These are phyloP conservation scores for Aristolochia californica DNA, from an alignment of 164 flowering plant genomes.

Conservation along the genomic window DNA sequence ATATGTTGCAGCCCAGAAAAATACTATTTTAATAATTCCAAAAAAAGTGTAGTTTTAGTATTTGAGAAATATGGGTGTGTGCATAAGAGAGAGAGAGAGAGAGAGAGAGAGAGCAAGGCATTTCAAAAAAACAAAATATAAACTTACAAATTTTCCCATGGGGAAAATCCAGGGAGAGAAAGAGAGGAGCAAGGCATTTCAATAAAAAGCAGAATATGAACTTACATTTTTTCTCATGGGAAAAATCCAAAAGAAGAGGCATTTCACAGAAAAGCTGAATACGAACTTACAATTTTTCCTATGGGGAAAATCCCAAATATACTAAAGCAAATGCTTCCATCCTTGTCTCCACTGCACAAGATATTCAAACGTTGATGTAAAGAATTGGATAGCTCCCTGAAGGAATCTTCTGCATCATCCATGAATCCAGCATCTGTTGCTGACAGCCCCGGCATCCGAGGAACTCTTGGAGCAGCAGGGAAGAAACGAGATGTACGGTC, in stretches of 20 bases:
- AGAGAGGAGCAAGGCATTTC: too few species aligned
- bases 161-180: too few species aligned
- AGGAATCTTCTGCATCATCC: slow-evolving; percentile 72
- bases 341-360: slow-evolving; percentile 82
- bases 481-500: slow-evolving; percentile 86
- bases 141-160: too few species aligned
- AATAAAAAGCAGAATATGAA: too few species aligned
- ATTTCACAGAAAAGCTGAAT: not conserved
- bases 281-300: slow-evolving; percentile 71
- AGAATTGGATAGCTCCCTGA: slow-evolving; percentile 55
- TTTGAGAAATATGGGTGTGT: too few species aligned
- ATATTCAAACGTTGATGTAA: slow-evolving; percentile 70
- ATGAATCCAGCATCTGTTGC: slow-evolving; percentile 69
- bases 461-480: slow-evolving; percentile 88
- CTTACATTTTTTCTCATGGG: too few species aligned
- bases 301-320: slow-evolving; percentile 94
- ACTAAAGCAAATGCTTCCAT: slow-evolving; percentile 77
- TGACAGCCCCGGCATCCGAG: slow-evolving; percentile 71
- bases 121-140: too few species aligned
- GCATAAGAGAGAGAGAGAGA: too few species aligned
- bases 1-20: too few species aligned
- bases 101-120: not conserved
- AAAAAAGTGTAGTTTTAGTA: too few species aligned
- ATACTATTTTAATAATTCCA: too few species aligned
- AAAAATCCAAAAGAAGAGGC: too few species aligned